These are phyloP conservation scores for Colletotrichum trifolii DNA, from an alignment of 2,329 filamentous ascomycete species.

Conservation along the genomic window DNA sequence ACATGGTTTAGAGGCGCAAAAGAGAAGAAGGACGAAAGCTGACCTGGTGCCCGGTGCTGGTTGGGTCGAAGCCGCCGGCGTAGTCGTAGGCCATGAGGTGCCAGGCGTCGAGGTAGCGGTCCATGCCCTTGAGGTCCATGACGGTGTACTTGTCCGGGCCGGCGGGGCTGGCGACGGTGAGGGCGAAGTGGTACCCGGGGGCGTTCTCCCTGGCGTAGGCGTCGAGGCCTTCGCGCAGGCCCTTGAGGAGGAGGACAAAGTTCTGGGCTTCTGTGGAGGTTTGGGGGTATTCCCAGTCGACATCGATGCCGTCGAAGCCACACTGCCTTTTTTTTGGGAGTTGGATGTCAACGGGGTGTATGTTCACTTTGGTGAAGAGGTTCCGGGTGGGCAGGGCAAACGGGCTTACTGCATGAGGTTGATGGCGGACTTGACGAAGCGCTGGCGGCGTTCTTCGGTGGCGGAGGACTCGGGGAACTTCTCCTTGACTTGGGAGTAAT, in stretches of 20 bases:
- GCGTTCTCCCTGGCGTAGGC: constrained; percentile 51
- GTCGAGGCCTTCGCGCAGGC: constrained; percentile 57
- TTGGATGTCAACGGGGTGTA: no score
- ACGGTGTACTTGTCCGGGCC: constrained; percentile 59
- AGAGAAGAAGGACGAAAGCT: no score
- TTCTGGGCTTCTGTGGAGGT: constrained; percentile 51
- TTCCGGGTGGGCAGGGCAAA: no score
- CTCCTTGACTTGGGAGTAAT: constrained; percentile 64
- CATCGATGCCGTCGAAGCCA: constrained; percentile 67
- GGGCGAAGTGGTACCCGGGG: constrained; percentile 58
- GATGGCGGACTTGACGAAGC: constrained; percentile 77
- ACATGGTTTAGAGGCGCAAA: no score
- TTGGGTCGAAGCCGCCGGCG: constrained; percentile 73
- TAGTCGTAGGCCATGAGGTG: constrained; percentile 78
- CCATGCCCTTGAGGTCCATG: constrained; percentile 65
- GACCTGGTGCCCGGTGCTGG: constrained; percentile 37
- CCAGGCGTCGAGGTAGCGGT: constrained; percentile 68
- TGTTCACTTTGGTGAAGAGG: no score
- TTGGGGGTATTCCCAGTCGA: constrained; percentile 67
- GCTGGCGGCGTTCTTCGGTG: constrained; percentile 68
- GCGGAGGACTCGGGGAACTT: constrained; percentile 75
- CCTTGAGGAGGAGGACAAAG: constrained; percentile 55
- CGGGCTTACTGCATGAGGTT: constrained; percentile 60
- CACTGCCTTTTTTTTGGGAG: constrained; percentile 61
- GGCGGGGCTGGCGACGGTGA: constrained; percentile 63